Evolutionary conservation across 805 yeast species (phyloP), one percentile per base, ranked within the genome.

Genomic region (Huiozyma naganishii): DNA sequence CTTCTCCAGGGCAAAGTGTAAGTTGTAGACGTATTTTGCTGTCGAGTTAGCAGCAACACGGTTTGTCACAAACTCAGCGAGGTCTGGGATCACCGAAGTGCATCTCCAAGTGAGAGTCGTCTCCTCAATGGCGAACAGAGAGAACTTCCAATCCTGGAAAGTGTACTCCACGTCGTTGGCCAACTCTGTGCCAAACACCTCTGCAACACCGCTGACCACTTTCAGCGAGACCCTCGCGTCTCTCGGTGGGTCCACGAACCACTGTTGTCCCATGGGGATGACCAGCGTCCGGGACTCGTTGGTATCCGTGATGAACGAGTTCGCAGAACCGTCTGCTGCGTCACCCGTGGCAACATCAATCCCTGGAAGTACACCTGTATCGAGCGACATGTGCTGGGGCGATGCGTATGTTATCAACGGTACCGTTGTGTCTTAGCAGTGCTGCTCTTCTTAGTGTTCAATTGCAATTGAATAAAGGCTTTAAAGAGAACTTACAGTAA

Each of bases 131-230:
- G 88, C 72, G 47, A 66, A 76, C 1, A 83, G 53, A 10, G 80
- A 74, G 4, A 74, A 64, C 43, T 76, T 76, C 47, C 72, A 65
- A 6, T 79, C 80, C 27, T 65, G 61, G 54, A 84, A 79, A 3
- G 63, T 57, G 53, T 78, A 81, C 23, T 78, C 83, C 1, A 72
- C 69, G 45, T 83, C 85, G 37, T 72, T 68, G 2, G 96, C 84
- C 27, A 92, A 72, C 59, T 92, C 99, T 3, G 96, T 86, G 27
- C 98, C 99, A 62, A 83, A 86, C 7, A 88, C 74, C 65, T 92
- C 98, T 1, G 86, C 95, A 2, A 79, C 71, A 4, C 98, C 99
- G 9, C 65, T 53, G n/a, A 62, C 53, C 8, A 67, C 63, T 33
- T 64, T 58, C 11, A 71, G 55, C 5, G 63, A 56, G 41, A 72